Base-by-base conservation (phyloP, 345 rosid genomes). In the Leavenworthia alabamica region DNA sequence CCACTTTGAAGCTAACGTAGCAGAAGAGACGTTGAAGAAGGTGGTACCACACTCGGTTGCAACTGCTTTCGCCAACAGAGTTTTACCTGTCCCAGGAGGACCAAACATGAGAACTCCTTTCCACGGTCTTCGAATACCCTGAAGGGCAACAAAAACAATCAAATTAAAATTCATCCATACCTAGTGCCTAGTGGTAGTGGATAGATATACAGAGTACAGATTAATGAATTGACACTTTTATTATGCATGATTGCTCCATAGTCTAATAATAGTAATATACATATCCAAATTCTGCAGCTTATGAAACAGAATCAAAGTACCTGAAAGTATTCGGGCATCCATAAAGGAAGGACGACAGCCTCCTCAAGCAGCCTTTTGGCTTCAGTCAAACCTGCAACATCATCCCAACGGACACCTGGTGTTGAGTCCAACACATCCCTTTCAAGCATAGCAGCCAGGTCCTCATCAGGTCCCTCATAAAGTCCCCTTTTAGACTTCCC, bases 271-370 rank as follows among this genome's bases (percentile, higher is more conserved):
- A 44, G 62, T 62, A 27, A 60, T 2, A 24, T 17, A 53, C 8
- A 35, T 43, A 46, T 46, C 36, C 37, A 53, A 44, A 55, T 11
- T 27, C 29, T 1, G 9, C 32, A 48, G 26, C 50, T 8, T 29
- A 43, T 31, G 46, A 35, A 69, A 54, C 58, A 46, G 27, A 43
- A 42, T 2, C 26, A 35, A 28, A 23, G 47, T 77, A 93, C 99
- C 96, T 90, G 97, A 78, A 94, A 94, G 78, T 94, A 94, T 73
- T 94, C 99, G 22, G 99, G 96, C 97, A 94, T 94, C 99, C 97
- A 94, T 69, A 94, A 66, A 70, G 99, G 99, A 82, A 94, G 99
- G 46, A 94, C 99, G 67, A 94, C 97, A 42, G 99, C 99, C 78
- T 94, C 97, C 81, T 94, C 99, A 55, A 94, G 81, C 69, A 94